Base-by-base conservation (phyloP, 345 rosid species). In the Kandelia obovata region DNA sequence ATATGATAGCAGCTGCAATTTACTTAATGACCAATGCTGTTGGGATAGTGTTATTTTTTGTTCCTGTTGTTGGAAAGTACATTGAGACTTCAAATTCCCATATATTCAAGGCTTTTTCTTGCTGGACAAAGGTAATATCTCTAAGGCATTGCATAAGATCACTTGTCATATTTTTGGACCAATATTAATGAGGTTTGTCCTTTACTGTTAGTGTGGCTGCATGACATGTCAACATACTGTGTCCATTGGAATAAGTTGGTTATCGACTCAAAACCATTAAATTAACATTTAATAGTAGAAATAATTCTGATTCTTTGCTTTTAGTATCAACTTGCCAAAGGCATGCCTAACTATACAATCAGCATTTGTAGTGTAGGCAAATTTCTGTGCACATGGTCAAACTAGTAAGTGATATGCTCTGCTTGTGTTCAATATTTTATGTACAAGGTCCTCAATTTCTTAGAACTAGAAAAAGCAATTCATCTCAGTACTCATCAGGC, bases 41-140 rank as follows among this genome's bases (percentile, higher is more conserved):
- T 73, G 87, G 87, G 80, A 75, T 94, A 82, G 92, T 91, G 62
- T 77, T 94, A 77, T 94, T 89, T 75, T 83, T 91, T 63, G 92
- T 91, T 80, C 97, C 98, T 63, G 88, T 84, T 32, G 74, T 91
- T 68, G 75, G 85, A 82, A 94, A 89, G 76, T 89, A 81, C 81
- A 83, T 94, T 64, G 96, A 94, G 79, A 83, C 80, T 76, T 91
- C 98, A 65, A 83, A 91, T 70, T 88, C 67, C 64, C 72, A 77
- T 77, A 73, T 89, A n/a, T 88, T 84, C 82, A 83, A 62, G 78
- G 61, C 73, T 26, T 71, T 91, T 43, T 77, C 86, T 53, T 84
- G 95, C 92, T 94, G 98, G 97, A 82, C 83, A 70, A 84, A 88
- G 97, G 98, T 94, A 90, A 30, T 61, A 30, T 52, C 62, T 35